Percentiles rank a stretch among this genome's conserved stretches.
Evolutionary conservation across 2,329 filamentous ascomycete genomes (phyloP).

Genomic region (Leptographium lundbergii): DNA sequence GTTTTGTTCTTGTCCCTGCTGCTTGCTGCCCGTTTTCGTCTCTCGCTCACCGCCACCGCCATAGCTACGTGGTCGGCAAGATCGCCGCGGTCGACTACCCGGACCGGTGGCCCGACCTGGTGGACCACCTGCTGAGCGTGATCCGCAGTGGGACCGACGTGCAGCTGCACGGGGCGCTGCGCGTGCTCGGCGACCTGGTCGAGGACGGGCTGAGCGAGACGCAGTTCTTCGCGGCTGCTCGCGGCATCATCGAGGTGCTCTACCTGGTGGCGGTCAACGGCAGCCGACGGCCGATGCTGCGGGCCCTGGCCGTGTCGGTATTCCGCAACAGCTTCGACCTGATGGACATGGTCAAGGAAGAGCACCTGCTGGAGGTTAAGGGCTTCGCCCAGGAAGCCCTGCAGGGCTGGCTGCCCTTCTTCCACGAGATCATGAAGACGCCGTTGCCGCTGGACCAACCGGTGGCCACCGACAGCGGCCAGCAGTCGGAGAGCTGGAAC

Average conservation of each 20-base stretch:
- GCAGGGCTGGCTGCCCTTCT: conserved; percentile 78
- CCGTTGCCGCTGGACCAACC: conserved; percentile 53
- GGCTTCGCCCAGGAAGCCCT: conserved; percentile 80
- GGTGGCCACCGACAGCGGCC: conserved; percentile 29
- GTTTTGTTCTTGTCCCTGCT: conserved; percentile 15
- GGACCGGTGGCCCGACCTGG: conserved; percentile 82
- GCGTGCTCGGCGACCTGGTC: conserved; percentile 78
- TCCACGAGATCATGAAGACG: conserved; percentile 64
- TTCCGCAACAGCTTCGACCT: conserved; percentile 90
- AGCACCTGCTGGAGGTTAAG: conserved; percentile 76
- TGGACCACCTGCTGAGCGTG: conserved; percentile 66
- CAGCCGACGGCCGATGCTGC: conserved; percentile 58
- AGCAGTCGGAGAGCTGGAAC: conserved; percentile 58
- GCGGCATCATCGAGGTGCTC: conserved; percentile 71
- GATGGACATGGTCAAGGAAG: conserved; percentile 91
- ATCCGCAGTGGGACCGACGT: conserved; percentile 64
- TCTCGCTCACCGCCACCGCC: background rate
- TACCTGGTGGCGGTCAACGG: conserved; percentile 72
- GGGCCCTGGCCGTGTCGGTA: conserved; percentile 78
- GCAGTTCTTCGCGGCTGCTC: conserved; percentile 84
- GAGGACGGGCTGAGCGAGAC: conserved; percentile 89
- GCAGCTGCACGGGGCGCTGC: conserved; percentile 80
- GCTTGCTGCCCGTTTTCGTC: background rate
- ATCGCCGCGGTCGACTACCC: conserved; percentile 90
- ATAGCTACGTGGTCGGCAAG: conserved; percentile 69